phyloP scores from a whole-genome alignment of 441 rosid genomes.

The Gossypium gossypioides region DNA sequence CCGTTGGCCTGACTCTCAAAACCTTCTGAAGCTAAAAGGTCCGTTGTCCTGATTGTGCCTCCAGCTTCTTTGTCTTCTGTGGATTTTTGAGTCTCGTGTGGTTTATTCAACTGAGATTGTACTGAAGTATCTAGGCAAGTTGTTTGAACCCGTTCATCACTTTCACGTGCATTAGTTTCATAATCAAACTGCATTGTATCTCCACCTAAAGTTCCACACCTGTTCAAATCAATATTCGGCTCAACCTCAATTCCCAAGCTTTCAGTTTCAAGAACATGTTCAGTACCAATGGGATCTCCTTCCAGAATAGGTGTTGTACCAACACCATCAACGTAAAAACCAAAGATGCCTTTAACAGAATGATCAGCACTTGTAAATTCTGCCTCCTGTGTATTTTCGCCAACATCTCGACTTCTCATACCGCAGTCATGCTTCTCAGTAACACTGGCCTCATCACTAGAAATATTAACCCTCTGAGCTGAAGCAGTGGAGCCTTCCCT shows the following conservation, averaged over 20 bases:
- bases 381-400: constrained; percentile 66
- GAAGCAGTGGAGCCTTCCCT: constrained; percentile 46
- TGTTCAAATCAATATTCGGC: constrained; percentile 32
- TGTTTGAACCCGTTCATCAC: constrained; percentile 26
- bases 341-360: constrained; percentile 54
- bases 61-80: constrained; percentile 56
- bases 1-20: constrained; percentile 81
- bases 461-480: constrained; percentile 38
- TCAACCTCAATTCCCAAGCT: constrained; percentile 44
- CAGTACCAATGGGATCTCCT: constrained; percentile 60
- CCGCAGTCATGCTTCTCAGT: constrained; percentile 89
- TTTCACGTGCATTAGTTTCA: constrained; percentile 39
- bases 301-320: constrained; percentile 49
- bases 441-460: constrained; percentile 62
- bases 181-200: constrained; percentile 79
- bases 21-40: constrained; percentile 80
- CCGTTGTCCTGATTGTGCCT: constrained; percentile 58
- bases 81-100: constrained; percentile 27
- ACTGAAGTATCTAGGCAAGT: constrained; percentile 19
- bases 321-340: constrained; percentile 68
- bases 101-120: constrained; percentile 27
- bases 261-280: constrained; percentile 71
- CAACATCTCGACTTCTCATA: constrained; percentile 52
- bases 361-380: constrained; percentile 49
- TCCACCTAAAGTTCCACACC: constrained; percentile 32